Conservation (phyloP, 805 yeast genomes). For the Saturnispora halmiae region DNA sequence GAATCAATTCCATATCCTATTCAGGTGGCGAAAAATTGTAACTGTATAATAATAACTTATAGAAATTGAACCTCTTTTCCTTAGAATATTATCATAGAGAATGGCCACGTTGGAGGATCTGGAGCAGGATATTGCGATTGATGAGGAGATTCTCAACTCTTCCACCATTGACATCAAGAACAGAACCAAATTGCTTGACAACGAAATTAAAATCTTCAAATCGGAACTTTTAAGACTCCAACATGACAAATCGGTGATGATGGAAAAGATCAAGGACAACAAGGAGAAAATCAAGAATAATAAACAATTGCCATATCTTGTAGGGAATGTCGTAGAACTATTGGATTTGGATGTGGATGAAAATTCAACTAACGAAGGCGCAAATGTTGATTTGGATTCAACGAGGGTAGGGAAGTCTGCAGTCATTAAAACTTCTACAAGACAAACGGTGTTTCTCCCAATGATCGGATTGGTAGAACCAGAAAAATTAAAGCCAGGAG, state of each 20-base stretch:
- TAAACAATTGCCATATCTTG: constrained; percentile 90
- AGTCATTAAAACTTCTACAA: constrained; percentile 91
- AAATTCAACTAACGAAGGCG: constrained; percentile 83
- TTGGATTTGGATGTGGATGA: constrained; percentile 80
- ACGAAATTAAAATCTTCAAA: constrained; percentile 90
- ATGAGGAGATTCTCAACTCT: constrained; percentile 68
- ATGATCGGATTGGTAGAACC: constrained; percentile 94
- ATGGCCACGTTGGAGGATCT: constrained; percentile 86
- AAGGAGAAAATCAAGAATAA: constrained; percentile 93
- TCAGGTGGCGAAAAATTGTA: not conserved
- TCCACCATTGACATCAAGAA: constrained; percentile 78
- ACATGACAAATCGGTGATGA: constrained; percentile 90
- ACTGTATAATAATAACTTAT: not conserved
- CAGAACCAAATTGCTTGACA: constrained; percentile 81
- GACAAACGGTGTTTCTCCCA: constrained; percentile 95
- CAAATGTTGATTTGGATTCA: constrained; percentile 88
- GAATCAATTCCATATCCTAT: not conserved
- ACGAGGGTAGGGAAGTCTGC: constrained; percentile 94
- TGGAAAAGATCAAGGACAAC: constrained; percentile 89
- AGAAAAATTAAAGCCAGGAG: constrained; percentile 88
- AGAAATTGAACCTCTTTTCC: not conserved
- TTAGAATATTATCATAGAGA: not conserved
- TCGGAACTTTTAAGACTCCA: constrained; percentile 84
- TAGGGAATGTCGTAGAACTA: constrained; percentile 92
- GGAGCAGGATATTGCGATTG: constrained; percentile 60